Evolutionary conservation across 2,329 filamentous ascomycete species (phyloP).

Genomic region (Lecanicillium sp.): DNA sequence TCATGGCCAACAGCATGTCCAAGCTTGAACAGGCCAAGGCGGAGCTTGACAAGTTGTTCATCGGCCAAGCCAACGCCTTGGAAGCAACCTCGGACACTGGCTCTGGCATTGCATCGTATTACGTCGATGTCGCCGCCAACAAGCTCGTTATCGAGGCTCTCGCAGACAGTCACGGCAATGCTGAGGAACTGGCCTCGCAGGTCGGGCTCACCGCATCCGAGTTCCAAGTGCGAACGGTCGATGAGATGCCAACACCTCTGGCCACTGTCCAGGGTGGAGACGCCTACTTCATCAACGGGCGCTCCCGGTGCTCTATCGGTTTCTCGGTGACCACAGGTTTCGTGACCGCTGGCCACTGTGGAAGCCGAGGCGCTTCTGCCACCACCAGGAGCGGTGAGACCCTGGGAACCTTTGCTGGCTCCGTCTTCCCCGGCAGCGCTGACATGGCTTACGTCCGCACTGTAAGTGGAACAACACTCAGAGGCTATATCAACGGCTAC

Average conservation of each 20-base stretch:
- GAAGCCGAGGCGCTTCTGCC: constrained; percentile 19
- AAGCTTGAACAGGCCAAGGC: constrained; percentile 32
- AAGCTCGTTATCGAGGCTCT: constrained; percentile 31
- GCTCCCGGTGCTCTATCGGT: constrained; percentile 27
- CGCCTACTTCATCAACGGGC: constrained; percentile 26
- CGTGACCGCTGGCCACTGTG: constrained; percentile 32
- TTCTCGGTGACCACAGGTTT: constrained; percentile 32
- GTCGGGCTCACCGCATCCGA: constrained; percentile 27
- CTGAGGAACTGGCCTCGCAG: constrained; percentile 24
- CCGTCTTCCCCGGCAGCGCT: constrained; percentile 29
- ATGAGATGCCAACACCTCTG: constrained; percentile 23
- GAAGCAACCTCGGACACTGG: constrained; percentile 13
- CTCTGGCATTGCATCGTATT: constrained; percentile 27
- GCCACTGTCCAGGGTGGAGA: constrained; percentile 27
- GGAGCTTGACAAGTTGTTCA: constrained; percentile 32
- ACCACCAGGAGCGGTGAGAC: constrained; percentile 22
- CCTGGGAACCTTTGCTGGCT: constrained; percentile 27
- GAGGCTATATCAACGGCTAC: constrained; percentile 26
- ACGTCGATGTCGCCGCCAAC: constrained; percentile 29
- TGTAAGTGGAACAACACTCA: constrained; percentile 24
- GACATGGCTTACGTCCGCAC: constrained; percentile 29
- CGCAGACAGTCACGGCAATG: constrained; percentile 23
- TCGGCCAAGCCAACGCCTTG: constrained; percentile 18
- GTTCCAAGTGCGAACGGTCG: constrained; percentile 26
- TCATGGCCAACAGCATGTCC: constrained; percentile 25